Base-by-base conservation (phyloP, 345 rosid species). In the Brassica nigra region DNA sequence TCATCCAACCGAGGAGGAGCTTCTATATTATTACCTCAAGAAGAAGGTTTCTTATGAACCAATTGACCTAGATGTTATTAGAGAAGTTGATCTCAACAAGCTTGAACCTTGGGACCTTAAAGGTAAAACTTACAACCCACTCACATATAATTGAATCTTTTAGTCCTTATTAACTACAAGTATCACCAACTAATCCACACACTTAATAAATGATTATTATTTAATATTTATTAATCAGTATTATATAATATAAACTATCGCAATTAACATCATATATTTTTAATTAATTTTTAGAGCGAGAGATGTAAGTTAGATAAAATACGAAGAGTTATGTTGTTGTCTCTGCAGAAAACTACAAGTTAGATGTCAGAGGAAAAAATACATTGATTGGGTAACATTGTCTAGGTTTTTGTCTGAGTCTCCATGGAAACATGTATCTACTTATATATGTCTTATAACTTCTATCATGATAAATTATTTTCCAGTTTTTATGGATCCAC, bases 101-200 rank as follows among this genome's bases (percentile, higher is more conserved):
- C 95, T 95, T 29, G 98, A 95, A 88, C 99, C 99, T 18, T 95
- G 99, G 99, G 99, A 95, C 76, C 98, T 95, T 75, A 95, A 87
- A 93, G 98, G 99, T 95, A 65, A 62, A 5, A 0, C 12, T 74
- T 18, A 15, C 9, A 44, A 54, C 36, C 27, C 33, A 9, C 59
- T 52, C 36, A 33, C 36, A 33, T 62, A 33, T 71, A 42, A 12
- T 70, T 70, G 63, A 36, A 30, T 64, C 39, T 39, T 75, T 39
- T 55, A 37, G 39, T 61, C 37, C 27, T 59, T 61, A n/a, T 23
- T 76, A 62, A 61, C 29, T 74, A 47, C 70, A 68, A 74, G 5
- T 23, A 75, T 57, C 33, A 80, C 28, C 67, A 80, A 62, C 73
- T 70, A 75, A 71, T 80, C 68, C 72, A 70, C 18, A n/a, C 23